Percentiles rank a stretch among this genome's conserved stretches.
Evolutionary conservation across 495 filamentous ascomycete genomes (phyloP).

Genomic region (Neurospora sp.): DNA sequence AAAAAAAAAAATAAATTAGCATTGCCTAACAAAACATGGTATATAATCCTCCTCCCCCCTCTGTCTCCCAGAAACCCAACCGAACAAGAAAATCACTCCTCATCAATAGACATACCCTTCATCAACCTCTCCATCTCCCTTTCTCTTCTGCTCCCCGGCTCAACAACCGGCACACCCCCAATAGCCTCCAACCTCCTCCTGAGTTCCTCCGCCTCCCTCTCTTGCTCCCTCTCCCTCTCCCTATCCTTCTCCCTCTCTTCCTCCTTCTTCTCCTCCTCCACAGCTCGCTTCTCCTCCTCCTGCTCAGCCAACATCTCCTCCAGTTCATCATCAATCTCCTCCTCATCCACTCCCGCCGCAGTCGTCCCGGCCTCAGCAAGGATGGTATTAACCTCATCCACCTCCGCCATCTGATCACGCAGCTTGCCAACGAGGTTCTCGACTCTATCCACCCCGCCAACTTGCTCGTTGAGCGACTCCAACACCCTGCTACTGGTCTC

Average conservation of each 20-base stretch:
- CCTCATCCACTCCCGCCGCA: constrained; percentile 57
- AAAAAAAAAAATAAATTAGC: not conserved
- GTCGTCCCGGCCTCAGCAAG: constrained; percentile 48
- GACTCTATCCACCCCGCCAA: constrained; percentile 68
- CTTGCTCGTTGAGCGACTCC: constrained; percentile 57
- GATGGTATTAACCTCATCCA: constrained; percentile 71
- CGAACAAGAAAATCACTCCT: not conserved
- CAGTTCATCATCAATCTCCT: constrained; percentile 81
- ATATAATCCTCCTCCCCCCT: not conserved
- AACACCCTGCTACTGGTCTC: constrained; percentile 63
- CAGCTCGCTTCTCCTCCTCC: constrained; percentile 44
- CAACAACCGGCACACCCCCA: constrained; percentile 21
- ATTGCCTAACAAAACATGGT: not conserved
- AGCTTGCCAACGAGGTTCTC: constrained; percentile 56
- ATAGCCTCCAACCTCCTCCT: constrained; percentile 29
- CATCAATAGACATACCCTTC: not conserved
- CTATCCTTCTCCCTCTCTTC: constrained; percentile 9
- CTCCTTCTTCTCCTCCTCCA: constrained; percentile 17
- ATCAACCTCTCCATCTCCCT: constrained; percentile 1
- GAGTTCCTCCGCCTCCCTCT: constrained; percentile 23
- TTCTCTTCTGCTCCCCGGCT: constrained; percentile 5
- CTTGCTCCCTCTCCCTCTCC: constrained; percentile 19
- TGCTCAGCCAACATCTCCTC: constrained; percentile 56
- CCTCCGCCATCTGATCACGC: constrained; percentile 68
- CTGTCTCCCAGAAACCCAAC: not conserved